These are phyloP conservation scores for Nicotiana undulata DNA, from an alignment of 257 asterid genomes.

Conservation along the genomic window DNA sequence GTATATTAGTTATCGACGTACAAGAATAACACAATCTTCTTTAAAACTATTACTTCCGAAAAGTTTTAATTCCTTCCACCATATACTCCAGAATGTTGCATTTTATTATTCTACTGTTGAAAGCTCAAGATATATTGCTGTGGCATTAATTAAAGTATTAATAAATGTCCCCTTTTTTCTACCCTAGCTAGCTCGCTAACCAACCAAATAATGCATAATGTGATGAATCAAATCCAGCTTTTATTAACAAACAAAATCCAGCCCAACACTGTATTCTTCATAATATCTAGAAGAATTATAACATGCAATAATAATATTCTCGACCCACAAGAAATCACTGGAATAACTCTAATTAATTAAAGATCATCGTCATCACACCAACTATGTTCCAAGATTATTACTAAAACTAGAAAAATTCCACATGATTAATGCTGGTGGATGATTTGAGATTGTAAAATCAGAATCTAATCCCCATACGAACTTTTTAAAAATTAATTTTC, in stretches of 20 bases:
- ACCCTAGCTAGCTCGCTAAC: not conserved
- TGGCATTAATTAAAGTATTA: not conserved
- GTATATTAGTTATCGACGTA: not conserved
- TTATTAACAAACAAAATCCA: conserved; percentile 17
- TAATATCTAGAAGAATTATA: not conserved
- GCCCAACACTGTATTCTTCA: conserved; percentile 6
- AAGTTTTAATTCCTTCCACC: not conserved
- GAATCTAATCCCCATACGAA: conserved; percentile 19
- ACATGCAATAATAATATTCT: conserved; percentile 18
- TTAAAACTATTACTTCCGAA: not conserved
- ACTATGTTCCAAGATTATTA: not conserved
- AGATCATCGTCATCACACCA: not conserved
- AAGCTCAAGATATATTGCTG: not conserved
- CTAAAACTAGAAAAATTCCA: conserved; percentile 1
- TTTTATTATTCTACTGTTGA: not conserved
- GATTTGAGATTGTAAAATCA: conserved; percentile 17
- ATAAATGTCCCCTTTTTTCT: not conserved
- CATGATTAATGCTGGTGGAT: conserved; percentile 29
- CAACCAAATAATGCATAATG: conserved; percentile 5
- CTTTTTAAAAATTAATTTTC: not conserved
- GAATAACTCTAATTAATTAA: conserved; percentile 8
- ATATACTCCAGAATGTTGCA: not conserved
- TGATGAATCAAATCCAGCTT: conserved; percentile 10
- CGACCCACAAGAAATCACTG: conserved; percentile 8
- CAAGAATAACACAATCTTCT: not conserved